phyloP scores from a whole-genome alignment of 306 rosid genomes.

The Gynostemma pentaphyllum region DNA sequence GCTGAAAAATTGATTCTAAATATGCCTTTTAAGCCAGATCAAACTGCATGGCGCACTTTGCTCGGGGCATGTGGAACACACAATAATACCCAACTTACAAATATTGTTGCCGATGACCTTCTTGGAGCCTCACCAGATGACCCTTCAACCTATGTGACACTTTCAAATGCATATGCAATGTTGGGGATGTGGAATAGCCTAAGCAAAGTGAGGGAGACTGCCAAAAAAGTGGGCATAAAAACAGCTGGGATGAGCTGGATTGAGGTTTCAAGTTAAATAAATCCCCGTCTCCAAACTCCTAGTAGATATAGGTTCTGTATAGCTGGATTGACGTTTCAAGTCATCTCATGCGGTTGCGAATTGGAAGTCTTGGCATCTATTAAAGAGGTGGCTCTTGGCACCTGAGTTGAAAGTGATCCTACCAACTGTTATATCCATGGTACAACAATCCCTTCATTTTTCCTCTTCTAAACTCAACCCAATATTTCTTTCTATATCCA shows the following conservation, averaged over 20 bases:
- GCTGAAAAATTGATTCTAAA: constrained; percentile 37
- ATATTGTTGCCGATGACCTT: constrained; percentile 41
- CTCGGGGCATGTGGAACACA: constrained; percentile 61
- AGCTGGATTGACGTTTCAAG: background rate
- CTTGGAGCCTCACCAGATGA: constrained; percentile 46
- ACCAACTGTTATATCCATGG: background rate
- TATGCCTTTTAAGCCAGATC: constrained; percentile 69
- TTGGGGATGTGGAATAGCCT: constrained; percentile 69
- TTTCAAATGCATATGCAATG: constrained; percentile 63
- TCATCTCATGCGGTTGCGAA: background rate
- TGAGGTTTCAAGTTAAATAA: constrained; percentile 44
- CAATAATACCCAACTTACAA: constrained; percentile 46
- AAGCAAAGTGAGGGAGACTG: constrained; percentile 48
- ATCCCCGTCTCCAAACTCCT: constrained; percentile 7
- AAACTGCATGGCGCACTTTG: constrained; percentile 59
- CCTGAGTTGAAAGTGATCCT: background rate
- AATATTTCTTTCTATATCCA: background rate
- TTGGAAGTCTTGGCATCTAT: background rate
- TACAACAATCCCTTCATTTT: background rate
- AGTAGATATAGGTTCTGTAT: background rate
- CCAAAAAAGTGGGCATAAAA: constrained; percentile 41
- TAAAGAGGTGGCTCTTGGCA: background rate
- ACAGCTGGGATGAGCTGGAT: constrained; percentile 86
- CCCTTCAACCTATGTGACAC: constrained; percentile 55
- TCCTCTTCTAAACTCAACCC: background rate